Percentiles rank a stretch among this genome's conserved stretches.
Evolutionary conservation across 2,329 filamentous ascomycete species (phyloP).

Genomic region (Sporothrix mexicana): DNA sequence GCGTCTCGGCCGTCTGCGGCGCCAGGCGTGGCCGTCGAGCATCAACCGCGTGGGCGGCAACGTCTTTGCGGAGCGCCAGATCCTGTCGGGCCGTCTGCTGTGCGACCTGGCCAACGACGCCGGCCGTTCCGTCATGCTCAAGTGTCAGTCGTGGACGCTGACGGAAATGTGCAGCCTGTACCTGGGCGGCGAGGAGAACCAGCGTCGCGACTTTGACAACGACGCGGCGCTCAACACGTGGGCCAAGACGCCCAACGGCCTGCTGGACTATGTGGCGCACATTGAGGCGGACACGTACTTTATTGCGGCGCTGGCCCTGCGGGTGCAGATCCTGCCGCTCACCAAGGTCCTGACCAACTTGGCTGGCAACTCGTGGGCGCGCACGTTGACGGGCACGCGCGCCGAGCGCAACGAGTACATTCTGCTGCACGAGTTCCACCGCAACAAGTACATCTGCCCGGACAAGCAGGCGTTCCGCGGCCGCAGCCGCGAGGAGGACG

Average conservation of each 20-base stretch:
- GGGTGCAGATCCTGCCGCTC: slow-evolving; percentile 88
- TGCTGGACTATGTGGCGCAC: slow-evolving; percentile 93
- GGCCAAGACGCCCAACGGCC: slow-evolving; percentile 80
- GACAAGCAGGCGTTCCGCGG: slow-evolving; percentile 87
- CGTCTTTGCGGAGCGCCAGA: slow-evolving; percentile 89
- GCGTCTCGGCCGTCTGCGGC: slow-evolving; percentile 83
- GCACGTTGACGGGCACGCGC: slow-evolving; percentile 91
- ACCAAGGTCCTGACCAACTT: slow-evolving; percentile 96
- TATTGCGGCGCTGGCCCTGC: slow-evolving; percentile 86
- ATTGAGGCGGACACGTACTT: slow-evolving; percentile 96
- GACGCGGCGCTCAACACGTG: slow-evolving; percentile 85
- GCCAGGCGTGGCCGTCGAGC: slow-evolving; percentile 83
- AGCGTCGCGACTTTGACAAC: slow-evolving; percentile 84
- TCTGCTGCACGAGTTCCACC: slow-evolving; percentile 93
- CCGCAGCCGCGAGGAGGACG: slow-evolving; percentile 74
- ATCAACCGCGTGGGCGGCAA: slow-evolving; percentile 85
- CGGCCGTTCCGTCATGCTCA: slow-evolving; percentile 94
- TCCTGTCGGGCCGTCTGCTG: slow-evolving; percentile 85
- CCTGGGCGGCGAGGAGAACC: slow-evolving; percentile 64
- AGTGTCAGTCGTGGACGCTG: slow-evolving; percentile 97
- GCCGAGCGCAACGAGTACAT: slow-evolving; percentile 99
- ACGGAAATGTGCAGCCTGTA: slow-evolving; percentile 97
- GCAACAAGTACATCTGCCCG: slow-evolving; percentile 96
- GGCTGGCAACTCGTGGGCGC: slow-evolving; percentile 97
- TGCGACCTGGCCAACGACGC: slow-evolving; percentile 96